Conservation (phyloP, 371 early-diverging fungal species). For the Nematocida displodere region DNA sequence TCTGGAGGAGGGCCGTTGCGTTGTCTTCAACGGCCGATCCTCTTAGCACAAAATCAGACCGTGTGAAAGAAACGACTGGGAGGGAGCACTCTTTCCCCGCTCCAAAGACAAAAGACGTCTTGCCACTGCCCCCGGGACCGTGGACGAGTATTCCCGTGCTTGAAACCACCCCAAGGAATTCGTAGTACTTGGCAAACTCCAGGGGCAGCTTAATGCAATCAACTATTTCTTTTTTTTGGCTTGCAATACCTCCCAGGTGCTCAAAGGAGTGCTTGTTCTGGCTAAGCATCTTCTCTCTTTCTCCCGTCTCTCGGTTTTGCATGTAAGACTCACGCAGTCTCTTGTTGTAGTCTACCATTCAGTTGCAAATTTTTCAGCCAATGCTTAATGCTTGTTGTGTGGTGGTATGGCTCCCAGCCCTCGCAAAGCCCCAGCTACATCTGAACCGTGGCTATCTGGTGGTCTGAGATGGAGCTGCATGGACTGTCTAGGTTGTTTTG, state of each 20-base stretch:
- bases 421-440: no score
- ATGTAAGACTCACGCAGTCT: conserved; percentile 38
- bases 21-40: conserved; percentile 14
- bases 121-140: conserved; percentile 63
- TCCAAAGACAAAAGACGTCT: conserved; percentile 56
- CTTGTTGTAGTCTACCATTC: conserved; percentile 48
- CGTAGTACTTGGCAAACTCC: conserved; percentile 43
- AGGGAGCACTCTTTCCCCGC: conserved; percentile 56
- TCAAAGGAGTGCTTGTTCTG: conserved; percentile 12
- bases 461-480: neutral
- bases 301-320: neutral
- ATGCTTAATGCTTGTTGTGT: neutral
- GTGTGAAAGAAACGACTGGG: conserved; percentile 29
- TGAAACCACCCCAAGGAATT: conserved; percentile 49
- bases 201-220: conserved; percentile 16
- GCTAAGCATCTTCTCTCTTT: conserved; percentile 24
- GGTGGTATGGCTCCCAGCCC: no score
- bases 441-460: no score
- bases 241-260: conserved; percentile 11
- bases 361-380: neutral
- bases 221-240: conserved; percentile 29
- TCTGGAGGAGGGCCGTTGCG: conserved; percentile 55
- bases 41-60: conserved; percentile 42
- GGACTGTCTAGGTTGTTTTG: no score
- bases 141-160: conserved; percentile 54